Conservation (phyloP, 2,329 filamentous ascomycete species). For the Dactylellina leptospora region DNA sequence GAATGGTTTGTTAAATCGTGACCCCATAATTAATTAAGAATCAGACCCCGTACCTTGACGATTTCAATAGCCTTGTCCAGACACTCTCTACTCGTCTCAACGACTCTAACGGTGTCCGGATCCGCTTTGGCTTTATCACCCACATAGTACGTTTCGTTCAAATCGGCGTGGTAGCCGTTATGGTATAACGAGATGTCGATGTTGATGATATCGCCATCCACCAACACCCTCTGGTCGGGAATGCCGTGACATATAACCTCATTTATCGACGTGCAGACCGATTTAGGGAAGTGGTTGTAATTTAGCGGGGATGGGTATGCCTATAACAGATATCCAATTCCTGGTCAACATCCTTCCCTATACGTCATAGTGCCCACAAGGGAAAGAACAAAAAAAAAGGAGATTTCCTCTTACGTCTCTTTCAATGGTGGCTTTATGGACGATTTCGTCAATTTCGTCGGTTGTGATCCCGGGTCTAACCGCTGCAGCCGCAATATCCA, state of each 20-base stretch:
- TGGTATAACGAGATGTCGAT: slow-evolving; percentile 96
- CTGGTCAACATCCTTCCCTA: slow-evolving; percentile 8
- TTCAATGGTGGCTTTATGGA: slow-evolving; percentile 93
- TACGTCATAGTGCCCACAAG: neutral
- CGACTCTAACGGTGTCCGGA: slow-evolving; percentile 85
- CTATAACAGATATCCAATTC: slow-evolving; percentile 64
- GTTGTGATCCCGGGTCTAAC: slow-evolving; percentile 92
- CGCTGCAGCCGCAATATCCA: slow-evolving; percentile 88
- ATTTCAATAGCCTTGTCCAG: slow-evolving; percentile 88
- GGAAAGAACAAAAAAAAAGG: neutral
- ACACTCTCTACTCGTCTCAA: slow-evolving; percentile 88
- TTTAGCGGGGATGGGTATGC: slow-evolving; percentile 94
- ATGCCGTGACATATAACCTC: slow-evolving; percentile 99
- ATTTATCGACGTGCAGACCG: slow-evolving; percentile 93
- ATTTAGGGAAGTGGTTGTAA: slow-evolving; percentile 97
- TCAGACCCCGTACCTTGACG: slow-evolving; percentile 68
- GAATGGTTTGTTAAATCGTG: neutral
- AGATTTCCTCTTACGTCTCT: slow-evolving; percentile 73
- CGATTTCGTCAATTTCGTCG: slow-evolving; percentile 91
- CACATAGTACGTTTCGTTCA: slow-evolving; percentile 99
- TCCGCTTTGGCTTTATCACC: slow-evolving; percentile 85
- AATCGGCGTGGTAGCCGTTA: slow-evolving; percentile 90
- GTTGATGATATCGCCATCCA: slow-evolving; percentile 96
- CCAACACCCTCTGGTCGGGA: slow-evolving; percentile 83
- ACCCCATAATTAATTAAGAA: neutral